Evolutionary conservation across 805 yeast species (phyloP).

Genomic region (Komagataella pseudopastoris): DNA sequence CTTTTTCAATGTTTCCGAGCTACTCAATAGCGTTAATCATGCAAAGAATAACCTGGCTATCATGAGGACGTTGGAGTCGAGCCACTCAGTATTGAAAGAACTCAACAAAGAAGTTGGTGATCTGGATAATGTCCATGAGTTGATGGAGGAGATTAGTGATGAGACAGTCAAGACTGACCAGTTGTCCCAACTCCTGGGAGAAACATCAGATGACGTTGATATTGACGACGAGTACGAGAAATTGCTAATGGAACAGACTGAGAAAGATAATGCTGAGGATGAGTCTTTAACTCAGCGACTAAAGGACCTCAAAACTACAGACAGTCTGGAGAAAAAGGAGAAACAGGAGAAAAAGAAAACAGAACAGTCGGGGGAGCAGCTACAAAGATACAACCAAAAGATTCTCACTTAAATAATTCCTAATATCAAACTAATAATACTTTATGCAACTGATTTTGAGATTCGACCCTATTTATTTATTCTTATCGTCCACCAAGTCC

Average conservation of each 20-base stretch:
- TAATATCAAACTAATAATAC: neutral
- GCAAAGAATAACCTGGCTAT: slow-evolving; percentile 10
- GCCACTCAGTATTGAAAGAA: slow-evolving; percentile 10
- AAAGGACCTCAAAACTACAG: neutral
- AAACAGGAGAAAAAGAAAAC: neutral
- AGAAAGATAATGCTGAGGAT: neutral
- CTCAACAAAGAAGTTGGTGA: slow-evolving; percentile 11
- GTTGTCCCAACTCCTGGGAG: slow-evolving; percentile 1
- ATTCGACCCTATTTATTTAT: slow-evolving; percentile 6
- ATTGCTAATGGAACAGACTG: neutral
- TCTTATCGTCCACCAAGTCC: slow-evolving; percentile 35
- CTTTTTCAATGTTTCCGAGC: slow-evolving; percentile 8
- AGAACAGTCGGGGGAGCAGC: neutral
- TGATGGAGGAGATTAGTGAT: slow-evolving; percentile 8
- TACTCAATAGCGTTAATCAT: slow-evolving; percentile 14
- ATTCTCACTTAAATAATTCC: neutral
- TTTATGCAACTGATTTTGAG: neutral
- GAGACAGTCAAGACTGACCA: slow-evolving; percentile 10
- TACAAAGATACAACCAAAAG: neutral
- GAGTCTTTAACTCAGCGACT: neutral
- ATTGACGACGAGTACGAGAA: slow-evolving; percentile 1
- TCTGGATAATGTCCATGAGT: slow-evolving; percentile 6
- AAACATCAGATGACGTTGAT: slow-evolving; percentile 5
- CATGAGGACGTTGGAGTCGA: slow-evolving; percentile 11
- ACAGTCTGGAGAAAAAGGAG: neutral